Base-by-base conservation (phyloP, 1,139 yeast genomes). In the Debaryomycetaceae sp. region DNA sequence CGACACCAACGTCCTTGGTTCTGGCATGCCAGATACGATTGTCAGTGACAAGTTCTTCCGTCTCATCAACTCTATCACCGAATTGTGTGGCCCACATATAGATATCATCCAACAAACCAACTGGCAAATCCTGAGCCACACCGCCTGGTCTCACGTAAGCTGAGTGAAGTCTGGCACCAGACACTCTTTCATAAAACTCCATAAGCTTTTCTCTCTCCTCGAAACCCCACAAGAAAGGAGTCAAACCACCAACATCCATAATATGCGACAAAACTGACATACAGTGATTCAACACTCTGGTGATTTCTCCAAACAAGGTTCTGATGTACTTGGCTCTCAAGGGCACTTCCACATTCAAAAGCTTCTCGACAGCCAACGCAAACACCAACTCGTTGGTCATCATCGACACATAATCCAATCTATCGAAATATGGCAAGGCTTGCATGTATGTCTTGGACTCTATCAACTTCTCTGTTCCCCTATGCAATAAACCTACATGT, bases 81-180 rank as follows among this genome's bases (percentile, higher is more conserved):
- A 88, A 88, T 73, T 88, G 96, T 35, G 96, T 88, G 46, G 96
- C 96, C 96, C 96, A 88, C 93, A 87, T 87, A 70, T 86, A 88
- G 58, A 88, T 88, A 63, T 88, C 96, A 66, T 88, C 96, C 58
- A 88, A 77, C 60, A 88, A 68, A 42, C 96, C 96, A 34, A 81
- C 84, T 27, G 96, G 96, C 55, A 88, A 70, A 67, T 88, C 96
- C 68, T 87, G 96, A 22, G 95, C 72, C 33, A 88, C 96, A 60
- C 96, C 96, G 61, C 96, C 96, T 45, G 96, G 96, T 71, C 96
- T 81, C 49, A 86, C 84, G 59, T 88, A 88, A 40, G 95, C 96
- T 40, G 89, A 76, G 70, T 88, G 96, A 64, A 88, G 77, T 70
- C 96, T 83, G 34, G 96, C 96, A 54, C 96, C 96, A 35, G 89